Evolutionary conservation across 305 asterid species (phyloP).

Genomic region (Rubia occidens): DNA sequence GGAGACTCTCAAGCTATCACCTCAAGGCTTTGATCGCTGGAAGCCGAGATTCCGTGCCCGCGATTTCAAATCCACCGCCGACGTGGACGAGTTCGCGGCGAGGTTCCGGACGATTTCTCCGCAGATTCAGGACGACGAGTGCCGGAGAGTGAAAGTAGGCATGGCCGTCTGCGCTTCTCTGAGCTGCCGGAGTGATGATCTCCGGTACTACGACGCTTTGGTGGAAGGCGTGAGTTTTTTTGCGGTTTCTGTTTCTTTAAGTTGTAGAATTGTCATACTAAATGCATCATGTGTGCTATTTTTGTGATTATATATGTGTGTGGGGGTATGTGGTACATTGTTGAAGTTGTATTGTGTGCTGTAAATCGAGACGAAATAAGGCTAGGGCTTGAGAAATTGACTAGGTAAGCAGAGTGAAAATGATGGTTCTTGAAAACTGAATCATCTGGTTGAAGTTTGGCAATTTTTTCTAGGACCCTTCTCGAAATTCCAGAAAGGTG

Average conservation of each 20-base stretch:
- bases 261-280: neutral
- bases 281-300: neutral
- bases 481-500: neutral
- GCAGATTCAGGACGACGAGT: conserved; percentile 45
- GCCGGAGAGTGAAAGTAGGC: conserved; percentile 27
- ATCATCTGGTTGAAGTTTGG: neutral
- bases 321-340: too few species aligned
- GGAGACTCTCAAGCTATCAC: conserved; percentile 25
- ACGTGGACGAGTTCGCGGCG: conserved; percentile 26
- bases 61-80: conserved; percentile 25
- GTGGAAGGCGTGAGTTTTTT: conserved; percentile 37
- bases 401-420: neutral
- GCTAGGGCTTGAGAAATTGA: neutral
- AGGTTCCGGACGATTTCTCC: conserved; percentile 43
- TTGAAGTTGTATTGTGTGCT: too few species aligned
- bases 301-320: too few species aligned
- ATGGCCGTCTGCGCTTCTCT: conserved; percentile 38
- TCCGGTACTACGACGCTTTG: conserved; percentile 46
- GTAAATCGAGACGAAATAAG: too few species aligned
- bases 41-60: conserved; percentile 19
- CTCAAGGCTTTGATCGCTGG: conserved; percentile 17
- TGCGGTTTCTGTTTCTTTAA: neutral
- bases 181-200: conserved; percentile 25
- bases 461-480: neutral
- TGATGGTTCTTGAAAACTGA: neutral